A percentile compares a stretch with the other conserved stretches of the same genome.
Conservation (phyloP, 2,329 filamentous ascomycete species). For the Aureobasidium sp. region DNA sequence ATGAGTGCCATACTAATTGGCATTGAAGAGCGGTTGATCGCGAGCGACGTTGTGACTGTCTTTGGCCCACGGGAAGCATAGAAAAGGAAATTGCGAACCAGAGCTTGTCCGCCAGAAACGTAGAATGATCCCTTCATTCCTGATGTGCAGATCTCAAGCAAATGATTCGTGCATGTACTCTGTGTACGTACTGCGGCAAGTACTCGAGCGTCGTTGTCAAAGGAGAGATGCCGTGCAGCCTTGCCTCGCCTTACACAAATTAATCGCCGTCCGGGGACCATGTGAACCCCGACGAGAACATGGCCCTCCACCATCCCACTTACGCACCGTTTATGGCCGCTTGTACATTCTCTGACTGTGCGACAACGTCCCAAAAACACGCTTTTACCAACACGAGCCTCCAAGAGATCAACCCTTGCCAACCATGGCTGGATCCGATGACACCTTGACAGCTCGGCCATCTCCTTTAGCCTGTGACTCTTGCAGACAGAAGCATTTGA, state of each 20-base stretch:
- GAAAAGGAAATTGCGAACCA: background rate
- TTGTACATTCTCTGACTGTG: background rate
- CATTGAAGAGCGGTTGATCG: background rate
- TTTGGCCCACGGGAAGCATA: background rate
- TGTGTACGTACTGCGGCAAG: background rate
- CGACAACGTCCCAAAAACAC: background rate
- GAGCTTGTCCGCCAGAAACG: no score
- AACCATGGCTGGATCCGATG: background rate
- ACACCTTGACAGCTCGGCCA: conserved; percentile 5
- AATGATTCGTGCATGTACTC: background rate
- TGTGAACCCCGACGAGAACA: background rate
- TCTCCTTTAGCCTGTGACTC: conserved; percentile 28
- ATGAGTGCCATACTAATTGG: background rate
- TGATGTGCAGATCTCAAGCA: background rate
- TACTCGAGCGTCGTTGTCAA: background rate
- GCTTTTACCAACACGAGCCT: background rate
- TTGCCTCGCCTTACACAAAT: background rate
- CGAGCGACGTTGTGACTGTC: no score
- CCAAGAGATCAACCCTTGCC: background rate
- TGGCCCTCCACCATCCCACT: background rate
- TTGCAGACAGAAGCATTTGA: conserved; percentile 59
- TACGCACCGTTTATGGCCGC: background rate
- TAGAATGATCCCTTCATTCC: background rate
- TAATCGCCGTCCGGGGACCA: conserved; percentile 1
- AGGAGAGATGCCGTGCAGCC: background rate